A percentile compares a stretch with the other conserved stretches of the same genome.
Evolutionary conservation across 768 basidiomycete species (phyloP).

Genomic region (Mycena filopes): DNA sequence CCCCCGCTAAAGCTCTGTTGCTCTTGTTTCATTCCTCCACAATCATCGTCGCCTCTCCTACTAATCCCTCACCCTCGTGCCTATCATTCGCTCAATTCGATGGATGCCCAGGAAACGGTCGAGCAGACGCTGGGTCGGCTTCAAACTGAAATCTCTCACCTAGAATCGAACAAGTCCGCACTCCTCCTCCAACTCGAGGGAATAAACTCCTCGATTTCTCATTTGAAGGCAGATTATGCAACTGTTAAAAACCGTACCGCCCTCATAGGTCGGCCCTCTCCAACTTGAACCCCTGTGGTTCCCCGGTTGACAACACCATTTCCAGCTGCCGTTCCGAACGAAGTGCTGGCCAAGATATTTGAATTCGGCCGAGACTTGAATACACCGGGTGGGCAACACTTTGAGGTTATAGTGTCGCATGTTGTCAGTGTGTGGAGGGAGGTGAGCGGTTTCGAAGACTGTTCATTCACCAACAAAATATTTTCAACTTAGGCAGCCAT

Average conservation of each 20-base stretch:
- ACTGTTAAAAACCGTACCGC: conserved; percentile 14
- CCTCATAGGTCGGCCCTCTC: neutral
- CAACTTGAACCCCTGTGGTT: too few relatives aligned
- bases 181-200: conserved; percentile 10
- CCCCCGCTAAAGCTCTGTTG: too few relatives aligned
- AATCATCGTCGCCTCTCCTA: neutral
- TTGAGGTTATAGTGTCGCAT: conserved; percentile 35
- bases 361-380: conserved; percentile 20
- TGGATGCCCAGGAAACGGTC: neutral
- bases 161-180: neutral
- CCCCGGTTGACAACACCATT: too few relatives aligned
- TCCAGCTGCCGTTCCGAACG: too few relatives aligned
- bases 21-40: neutral
- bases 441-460: conserved; percentile 1
- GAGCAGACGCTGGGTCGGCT: neutral
- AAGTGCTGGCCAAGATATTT: conserved; percentile 26
- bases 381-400: conserved; percentile 12
- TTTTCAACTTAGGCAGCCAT: conserved; percentile 21
- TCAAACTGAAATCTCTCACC: neutral
- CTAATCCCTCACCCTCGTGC: too few relatives aligned
- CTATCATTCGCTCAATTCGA: neutral
- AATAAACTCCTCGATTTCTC: conserved; percentile 13
- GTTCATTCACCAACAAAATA: neutral
- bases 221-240: conserved; percentile 8
- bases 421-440: conserved; percentile 32